These are phyloP conservation scores for Xylaria castorea DNA, from an alignment of 495 filamentous ascomycete species.

Conservation along the genomic window DNA sequence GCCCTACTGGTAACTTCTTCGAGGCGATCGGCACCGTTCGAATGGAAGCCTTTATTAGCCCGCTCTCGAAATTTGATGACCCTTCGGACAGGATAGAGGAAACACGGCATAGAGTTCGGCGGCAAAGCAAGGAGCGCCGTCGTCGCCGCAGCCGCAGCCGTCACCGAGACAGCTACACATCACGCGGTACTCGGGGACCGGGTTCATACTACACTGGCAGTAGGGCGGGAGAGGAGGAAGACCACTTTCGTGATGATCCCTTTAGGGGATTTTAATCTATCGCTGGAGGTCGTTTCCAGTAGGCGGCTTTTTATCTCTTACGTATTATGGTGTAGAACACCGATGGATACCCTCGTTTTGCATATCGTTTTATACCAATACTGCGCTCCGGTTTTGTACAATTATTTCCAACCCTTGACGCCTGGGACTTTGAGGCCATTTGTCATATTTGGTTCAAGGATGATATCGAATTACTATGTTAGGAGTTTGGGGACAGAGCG, in stretches of 20 bases:
- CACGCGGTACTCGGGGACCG: slow-evolving; percentile 50
- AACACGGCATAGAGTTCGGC: slow-evolving; percentile 46
- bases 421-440: background rate
- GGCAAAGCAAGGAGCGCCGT: slow-evolving; percentile 57
- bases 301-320: background rate
- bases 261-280: slow-evolving; percentile 53
- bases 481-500: slow-evolving; percentile 19
- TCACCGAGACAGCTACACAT: slow-evolving; percentile 56
- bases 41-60: slow-evolving; percentile 94
- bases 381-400: background rate
- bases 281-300: background rate
- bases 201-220: slow-evolving; percentile 46
- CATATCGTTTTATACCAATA: slow-evolving; percentile 1
- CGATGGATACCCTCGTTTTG: slow-evolving; percentile 22
- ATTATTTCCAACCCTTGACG: background rate
- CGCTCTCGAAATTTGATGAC: slow-evolving; percentile 54
- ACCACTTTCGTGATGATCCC: slow-evolving; percentile 55
- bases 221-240: slow-evolving; percentile 47
- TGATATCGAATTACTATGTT: background rate
- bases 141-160: slow-evolving; percentile 57
- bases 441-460: slow-evolving; percentile 1
- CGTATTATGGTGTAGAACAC: slow-evolving; percentile 13
- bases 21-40: slow-evolving; percentile 87
- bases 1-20: slow-evolving; percentile 64
- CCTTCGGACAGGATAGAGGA: slow-evolving; percentile 57